These are phyloP conservation scores for Lachnellula cervina DNA, from an alignment of 2,329 filamentous ascomycete species.

Conservation along the genomic window DNA sequence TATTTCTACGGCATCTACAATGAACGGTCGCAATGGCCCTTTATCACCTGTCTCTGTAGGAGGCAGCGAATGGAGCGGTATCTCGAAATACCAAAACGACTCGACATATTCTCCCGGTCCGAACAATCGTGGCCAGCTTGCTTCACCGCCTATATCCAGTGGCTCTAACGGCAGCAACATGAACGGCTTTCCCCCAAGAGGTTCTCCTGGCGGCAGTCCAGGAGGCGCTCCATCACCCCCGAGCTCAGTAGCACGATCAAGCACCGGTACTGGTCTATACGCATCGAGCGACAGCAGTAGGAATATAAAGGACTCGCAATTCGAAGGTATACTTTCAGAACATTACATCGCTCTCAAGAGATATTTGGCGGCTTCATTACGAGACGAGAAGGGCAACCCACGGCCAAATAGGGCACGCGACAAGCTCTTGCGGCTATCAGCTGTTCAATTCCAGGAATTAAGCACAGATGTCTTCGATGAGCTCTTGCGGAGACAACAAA, in stretches of 20 bases:
- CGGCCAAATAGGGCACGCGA: conserved; percentile 87
- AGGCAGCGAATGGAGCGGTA: conserved; percentile 75
- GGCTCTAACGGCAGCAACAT: conserved; percentile 53
- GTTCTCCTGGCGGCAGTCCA: conserved; percentile 42
- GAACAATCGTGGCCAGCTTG: conserved; percentile 54
- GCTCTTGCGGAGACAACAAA: conserved; percentile 76
- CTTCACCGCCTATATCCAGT: conserved; percentile 66
- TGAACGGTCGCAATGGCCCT: conserved; percentile 71
- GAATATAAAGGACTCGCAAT: conserved; percentile 59
- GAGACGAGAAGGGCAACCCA: conserved; percentile 69
- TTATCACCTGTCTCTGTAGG: conserved; percentile 77
- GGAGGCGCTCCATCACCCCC: conserved; percentile 71
- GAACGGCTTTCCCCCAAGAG: conserved; percentile 52
- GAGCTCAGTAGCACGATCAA: conserved; percentile 80
- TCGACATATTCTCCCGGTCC: conserved; percentile 43
- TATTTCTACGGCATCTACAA: conserved; percentile 36
- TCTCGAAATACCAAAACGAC: conserved; percentile 58
- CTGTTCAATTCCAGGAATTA: conserved; percentile 93
- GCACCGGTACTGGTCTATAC: conserved; percentile 70
- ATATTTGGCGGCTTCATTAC: conserved; percentile 58
- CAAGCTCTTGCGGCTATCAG: conserved; percentile 83
- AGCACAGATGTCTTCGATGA: conserved; percentile 98
- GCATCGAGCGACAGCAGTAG: conserved; percentile 61
- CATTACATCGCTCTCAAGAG: conserved; percentile 76
- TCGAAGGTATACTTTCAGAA: conserved; percentile 61